A percentile compares a stretch with the other conserved stretches of the same genome.
Conservation (phyloP, 164 flowering plant species). For the Nelumbo lutea region DNA sequence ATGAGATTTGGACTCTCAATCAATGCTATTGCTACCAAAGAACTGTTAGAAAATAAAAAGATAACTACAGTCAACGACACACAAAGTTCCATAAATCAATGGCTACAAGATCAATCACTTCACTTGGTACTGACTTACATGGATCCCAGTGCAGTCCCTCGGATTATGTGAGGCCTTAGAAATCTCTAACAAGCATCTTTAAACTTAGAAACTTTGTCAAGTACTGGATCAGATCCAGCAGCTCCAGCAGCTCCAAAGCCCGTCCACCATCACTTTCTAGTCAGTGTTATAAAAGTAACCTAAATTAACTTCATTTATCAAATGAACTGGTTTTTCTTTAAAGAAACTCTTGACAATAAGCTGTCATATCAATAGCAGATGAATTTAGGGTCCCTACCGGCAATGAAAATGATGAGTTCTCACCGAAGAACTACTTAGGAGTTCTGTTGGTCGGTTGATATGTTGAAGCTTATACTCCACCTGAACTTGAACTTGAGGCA, state of each 20-base stretch:
- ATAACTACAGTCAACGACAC: conserved; percentile 4
- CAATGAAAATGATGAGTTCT: not conserved
- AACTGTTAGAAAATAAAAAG: conserved; percentile 43
- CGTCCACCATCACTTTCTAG: conserved; percentile 25
- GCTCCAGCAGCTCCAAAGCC: conserved; percentile 57
- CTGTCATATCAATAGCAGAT: not conserved
- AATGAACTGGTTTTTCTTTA: not conserved
- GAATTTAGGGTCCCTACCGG: not conserved
- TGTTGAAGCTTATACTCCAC: not conserved
- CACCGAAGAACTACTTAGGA: conserved; percentile 16
- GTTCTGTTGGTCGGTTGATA: not conserved
- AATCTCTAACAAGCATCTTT: conserved; percentile 93
- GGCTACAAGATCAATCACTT: not conserved
- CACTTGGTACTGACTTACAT: conserved; percentile 35
- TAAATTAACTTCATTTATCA: too few species aligned
- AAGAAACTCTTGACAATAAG: not conserved
- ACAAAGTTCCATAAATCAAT: not conserved
- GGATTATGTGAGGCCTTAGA: conserved; percentile 92
- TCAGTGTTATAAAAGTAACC: not conserved
- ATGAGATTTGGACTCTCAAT: conserved; percentile 81
- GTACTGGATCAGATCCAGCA: conserved; percentile 61
- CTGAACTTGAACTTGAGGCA: not conserved
- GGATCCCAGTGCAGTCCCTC: conserved; percentile 92
- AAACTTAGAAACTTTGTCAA: conserved; percentile 51
- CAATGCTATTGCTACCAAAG: conserved; percentile 85